Conservation (phyloP, 208 protist species). For the Leishmania tropica region DNA sequence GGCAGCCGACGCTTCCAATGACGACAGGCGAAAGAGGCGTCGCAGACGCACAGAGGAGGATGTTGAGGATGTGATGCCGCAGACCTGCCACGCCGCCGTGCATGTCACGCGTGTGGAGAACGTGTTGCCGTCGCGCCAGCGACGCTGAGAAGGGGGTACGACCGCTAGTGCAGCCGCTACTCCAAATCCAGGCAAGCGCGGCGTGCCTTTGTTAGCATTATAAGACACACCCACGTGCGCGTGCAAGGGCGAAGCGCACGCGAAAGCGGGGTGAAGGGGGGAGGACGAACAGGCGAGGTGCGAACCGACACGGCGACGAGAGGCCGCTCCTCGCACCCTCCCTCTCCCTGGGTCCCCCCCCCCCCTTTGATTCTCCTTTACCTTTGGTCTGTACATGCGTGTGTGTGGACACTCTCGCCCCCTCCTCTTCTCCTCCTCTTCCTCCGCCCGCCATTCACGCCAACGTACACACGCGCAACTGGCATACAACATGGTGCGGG, state of each 20-base stretch:
- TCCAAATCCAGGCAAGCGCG: neutral
- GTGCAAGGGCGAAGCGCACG: neutral
- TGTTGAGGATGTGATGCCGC: neutral
- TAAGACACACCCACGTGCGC: no score
- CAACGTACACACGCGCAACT: neutral
- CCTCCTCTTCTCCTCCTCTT: no score
- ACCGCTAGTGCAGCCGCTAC: neutral
- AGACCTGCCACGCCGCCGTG: slow-evolving; percentile 24
- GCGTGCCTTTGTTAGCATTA: neutral
- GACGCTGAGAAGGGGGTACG: neutral
- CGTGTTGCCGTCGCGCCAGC: slow-evolving; percentile 19
- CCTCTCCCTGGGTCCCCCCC: neutral
- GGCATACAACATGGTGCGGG: neutral
- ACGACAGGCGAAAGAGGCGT: neutral
- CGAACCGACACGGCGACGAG: neutral
- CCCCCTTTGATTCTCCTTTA: neutral
- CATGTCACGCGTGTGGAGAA: slow-evolving; percentile 30
- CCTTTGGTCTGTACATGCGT: neutral
- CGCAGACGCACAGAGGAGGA: neutral
- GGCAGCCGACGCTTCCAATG: neutral
- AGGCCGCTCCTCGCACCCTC: neutral
- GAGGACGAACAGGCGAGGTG: neutral
- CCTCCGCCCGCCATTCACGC: neutral
- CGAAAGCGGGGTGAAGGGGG: neutral
- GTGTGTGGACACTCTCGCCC: neutral